These are phyloP conservation scores for Choanephora cucurbitarum DNA, from an alignment of 371 early-diverging fungal genomes.

Conservation along the genomic window DNA sequence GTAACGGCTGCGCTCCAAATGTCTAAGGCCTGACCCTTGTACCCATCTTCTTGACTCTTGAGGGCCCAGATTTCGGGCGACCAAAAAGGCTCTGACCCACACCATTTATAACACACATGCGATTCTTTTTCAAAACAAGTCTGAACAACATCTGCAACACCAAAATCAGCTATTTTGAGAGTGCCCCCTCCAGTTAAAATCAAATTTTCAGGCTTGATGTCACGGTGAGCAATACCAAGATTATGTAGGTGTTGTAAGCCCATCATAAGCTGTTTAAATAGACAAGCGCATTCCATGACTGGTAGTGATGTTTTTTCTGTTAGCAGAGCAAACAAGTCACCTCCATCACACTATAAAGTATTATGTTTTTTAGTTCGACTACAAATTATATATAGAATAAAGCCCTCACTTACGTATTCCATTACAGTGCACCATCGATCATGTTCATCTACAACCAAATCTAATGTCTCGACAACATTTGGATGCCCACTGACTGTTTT, in stretches of 20 bases:
- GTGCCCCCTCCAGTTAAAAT: constrained; percentile 79
- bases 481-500: constrained; percentile 62
- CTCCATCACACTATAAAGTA: constrained; percentile 55
- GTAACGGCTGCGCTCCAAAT: constrained; percentile 88
- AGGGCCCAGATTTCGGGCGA: constrained; percentile 79
- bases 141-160: constrained; percentile 91
- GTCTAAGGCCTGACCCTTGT: constrained; percentile 80
- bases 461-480: constrained; percentile 72
- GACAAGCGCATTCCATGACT: constrained; percentile 49
- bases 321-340: constrained; percentile 61
- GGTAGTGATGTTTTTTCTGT: constrained; percentile 39
- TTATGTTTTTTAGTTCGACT: background rate
- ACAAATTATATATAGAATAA: constrained; percentile 1
- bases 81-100: constrained; percentile 91
- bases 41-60: constrained; percentile 55
- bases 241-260: constrained; percentile 96
- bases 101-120: constrained; percentile 74
- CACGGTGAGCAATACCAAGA: constrained; percentile 87
- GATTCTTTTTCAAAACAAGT: constrained; percentile 71
- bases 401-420: constrained; percentile 58
- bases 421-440: constrained; percentile 64
- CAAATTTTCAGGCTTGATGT: constrained; percentile 93
- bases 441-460: constrained; percentile 62
- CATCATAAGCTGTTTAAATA: constrained; percentile 88
- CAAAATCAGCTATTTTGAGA: constrained; percentile 98